phyloP scores from a whole-genome alignment of 2,329 filamentous ascomycete genomes.

The Colletotrichum chrysophilum region DNA sequence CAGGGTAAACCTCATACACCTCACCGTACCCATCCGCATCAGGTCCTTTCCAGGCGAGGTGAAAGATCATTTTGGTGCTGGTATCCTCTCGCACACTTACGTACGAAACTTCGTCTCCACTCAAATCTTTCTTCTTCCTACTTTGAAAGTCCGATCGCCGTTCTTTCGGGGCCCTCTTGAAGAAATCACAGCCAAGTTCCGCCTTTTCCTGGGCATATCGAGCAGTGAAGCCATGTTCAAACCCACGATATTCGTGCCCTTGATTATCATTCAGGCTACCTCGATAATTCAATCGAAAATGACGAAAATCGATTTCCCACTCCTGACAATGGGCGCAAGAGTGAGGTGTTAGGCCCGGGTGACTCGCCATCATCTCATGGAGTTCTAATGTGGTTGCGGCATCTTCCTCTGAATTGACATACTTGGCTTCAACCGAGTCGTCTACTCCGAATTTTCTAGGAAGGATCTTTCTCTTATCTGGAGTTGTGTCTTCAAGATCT shows the following conservation, averaged over 20 bases:
- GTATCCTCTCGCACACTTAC: background rate
- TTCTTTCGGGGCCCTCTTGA: background rate
- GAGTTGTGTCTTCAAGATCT: background rate
- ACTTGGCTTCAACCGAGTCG: background rate
- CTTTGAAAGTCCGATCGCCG: background rate
- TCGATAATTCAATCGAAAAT: background rate
- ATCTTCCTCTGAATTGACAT: background rate
- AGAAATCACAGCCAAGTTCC: background rate
- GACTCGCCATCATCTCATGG: rapidly evolving
- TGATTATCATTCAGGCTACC: background rate
- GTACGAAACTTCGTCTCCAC: background rate
- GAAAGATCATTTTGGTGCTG: background rate
- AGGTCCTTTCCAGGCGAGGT: background rate
- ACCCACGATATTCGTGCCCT: background rate
- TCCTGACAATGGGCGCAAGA: background rate
- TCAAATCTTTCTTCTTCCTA: background rate
- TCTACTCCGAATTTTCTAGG: background rate
- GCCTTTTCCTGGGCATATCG: background rate
- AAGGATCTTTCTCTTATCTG: background rate
- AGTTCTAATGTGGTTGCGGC: background rate
- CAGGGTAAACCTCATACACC: background rate
- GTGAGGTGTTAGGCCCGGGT: background rate
- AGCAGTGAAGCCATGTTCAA: background rate
- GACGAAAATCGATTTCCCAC: background rate
- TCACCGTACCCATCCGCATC: background rate